Evolutionary conservation across 2,329 filamentous ascomycete species (phyloP), one percentile per base, ranked within the genome.

Genomic region (Colletotrichum sp.): DNA sequence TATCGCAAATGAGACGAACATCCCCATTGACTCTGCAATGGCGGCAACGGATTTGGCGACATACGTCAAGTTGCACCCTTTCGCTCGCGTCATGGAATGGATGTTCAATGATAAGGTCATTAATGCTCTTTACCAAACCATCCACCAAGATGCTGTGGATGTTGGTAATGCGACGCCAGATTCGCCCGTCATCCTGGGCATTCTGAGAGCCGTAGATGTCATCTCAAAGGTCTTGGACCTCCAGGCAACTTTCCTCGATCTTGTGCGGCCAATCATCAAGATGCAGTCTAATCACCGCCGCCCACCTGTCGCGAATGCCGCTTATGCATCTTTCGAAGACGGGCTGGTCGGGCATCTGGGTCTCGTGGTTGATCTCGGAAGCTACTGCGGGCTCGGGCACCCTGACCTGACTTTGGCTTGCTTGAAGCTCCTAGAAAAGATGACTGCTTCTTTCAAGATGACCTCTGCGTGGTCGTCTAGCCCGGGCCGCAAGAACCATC

Each of bases 1-100:
- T 34, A 91, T 98, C 78, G 93, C 94, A 51, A 97, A 95, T 81
- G 90, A 93, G 79, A 94, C 94, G 3, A 93, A 90, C 74, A 87
- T 97, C 34, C 87, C 90, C 31, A 92, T 98, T 18, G 95, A 98
- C 81, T 85, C 89, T 12, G 90, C 93, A 18, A 94, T 98, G 76
- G 89, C 89, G 55, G 89, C 94, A 6, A 93, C 93, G 4, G 94
- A 94, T 70, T 87, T 98, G 6, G 91, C 92, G 64, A 89, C 90
- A 8, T 99, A 99, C 81, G 92, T 97, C 72, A 91, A 92, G 29
- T 89, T 98, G 67, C 97, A 99, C 84, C 96, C 97, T 1, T 99
- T 98, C 80, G 92, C 94, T 5, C 92, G 97, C 73, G 93, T 98
- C 18, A 98, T 98, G 94, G 97, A 99, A 81, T 98, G 97, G 95